phyloP scores from a whole-genome alignment of 2,329 filamentous ascomycete species.

The Fusarium continuum region DNA sequence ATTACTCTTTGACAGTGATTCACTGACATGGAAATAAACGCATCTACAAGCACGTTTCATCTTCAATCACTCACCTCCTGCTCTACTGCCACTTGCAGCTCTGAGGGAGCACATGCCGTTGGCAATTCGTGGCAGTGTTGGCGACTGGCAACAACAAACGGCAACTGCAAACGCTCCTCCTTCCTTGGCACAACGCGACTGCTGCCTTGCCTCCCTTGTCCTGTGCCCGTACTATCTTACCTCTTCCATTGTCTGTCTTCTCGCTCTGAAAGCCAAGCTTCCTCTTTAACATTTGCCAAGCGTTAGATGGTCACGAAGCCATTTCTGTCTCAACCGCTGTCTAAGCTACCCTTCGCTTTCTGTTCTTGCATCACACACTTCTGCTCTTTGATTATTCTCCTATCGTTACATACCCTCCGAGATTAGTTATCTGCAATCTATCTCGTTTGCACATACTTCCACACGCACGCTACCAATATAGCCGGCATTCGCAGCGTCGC shows the following conservation, averaged over 20 bases:
- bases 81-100: neutral
- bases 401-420: too few relatives aligned
- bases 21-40: neutral
- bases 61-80: too few relatives aligned
- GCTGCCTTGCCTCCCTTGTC: neutral
- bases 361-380: neutral
- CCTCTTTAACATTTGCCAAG: too few relatives aligned
- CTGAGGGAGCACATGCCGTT: neutral
- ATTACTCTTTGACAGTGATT: slow-evolving; percentile 5
- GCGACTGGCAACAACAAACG: slow-evolving; percentile 9
- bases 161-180: slow-evolving; percentile 6
- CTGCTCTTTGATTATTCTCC: too few relatives aligned
- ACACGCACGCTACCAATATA: neutral
- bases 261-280: too few relatives aligned
- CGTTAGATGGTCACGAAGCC: too few relatives aligned
- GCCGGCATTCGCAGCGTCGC: neutral
- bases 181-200: neutral
- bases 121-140: slow-evolving; percentile 3
- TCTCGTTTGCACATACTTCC: neutral
- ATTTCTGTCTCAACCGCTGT: too few relatives aligned
- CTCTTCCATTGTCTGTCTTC: neutral
- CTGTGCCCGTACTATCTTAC: neutral
- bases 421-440: too few relatives aligned
- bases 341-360: neutral
- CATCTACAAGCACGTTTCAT: too few relatives aligned